Percentiles rank a stretch among this genome's conserved stretches.
These are phyloP conservation scores for Elaeis oleifera DNA, from an alignment of 202 grass and related monocot species.

Conservation along the genomic window DNA sequence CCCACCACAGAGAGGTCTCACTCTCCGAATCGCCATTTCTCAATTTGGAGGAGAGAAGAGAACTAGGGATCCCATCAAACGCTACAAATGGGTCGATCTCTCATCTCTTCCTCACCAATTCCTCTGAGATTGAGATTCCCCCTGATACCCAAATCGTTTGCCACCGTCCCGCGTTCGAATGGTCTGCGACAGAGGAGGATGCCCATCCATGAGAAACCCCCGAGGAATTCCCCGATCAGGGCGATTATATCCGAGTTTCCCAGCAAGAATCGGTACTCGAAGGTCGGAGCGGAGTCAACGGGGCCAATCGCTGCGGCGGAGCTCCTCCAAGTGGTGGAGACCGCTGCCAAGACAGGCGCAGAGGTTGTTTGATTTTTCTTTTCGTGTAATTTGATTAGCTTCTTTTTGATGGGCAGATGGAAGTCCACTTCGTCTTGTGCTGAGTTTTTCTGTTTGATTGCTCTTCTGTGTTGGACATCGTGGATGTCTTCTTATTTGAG, in stretches of 20 bases:
- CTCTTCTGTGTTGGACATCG: not conserved
- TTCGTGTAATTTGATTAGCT: conserved; percentile 4
- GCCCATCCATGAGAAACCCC: not conserved
- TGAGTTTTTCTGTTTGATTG: not conserved
- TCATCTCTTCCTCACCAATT: too few species aligned
- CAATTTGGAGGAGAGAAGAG: too few species aligned
- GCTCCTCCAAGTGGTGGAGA: conserved; percentile 73
- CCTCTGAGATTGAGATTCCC: too few species aligned
- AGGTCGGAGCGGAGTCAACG: conserved; percentile 62
- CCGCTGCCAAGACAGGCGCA: conserved; percentile 58
- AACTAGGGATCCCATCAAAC: too few species aligned
- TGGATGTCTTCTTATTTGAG: not conserved
- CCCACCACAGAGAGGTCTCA: too few species aligned
- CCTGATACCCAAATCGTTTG: too few species aligned
- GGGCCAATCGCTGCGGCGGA: conserved; percentile 64
- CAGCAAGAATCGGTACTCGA: conserved; percentile 36
- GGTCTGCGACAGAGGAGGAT: not conserved
- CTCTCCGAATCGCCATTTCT: too few species aligned
- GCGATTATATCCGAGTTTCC: conserved; percentile 10
- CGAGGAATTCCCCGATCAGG: not conserved
- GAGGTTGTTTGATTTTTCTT: conserved; percentile 38
- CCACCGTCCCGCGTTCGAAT: too few species aligned
- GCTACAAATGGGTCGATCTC: too few species aligned
- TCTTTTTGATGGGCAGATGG: conserved; percentile 5
- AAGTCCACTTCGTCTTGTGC: not conserved